Base-by-base conservation (phyloP, 2,329 filamentous ascomycete species). In the Aspergillus quadrilineatus region DNA sequence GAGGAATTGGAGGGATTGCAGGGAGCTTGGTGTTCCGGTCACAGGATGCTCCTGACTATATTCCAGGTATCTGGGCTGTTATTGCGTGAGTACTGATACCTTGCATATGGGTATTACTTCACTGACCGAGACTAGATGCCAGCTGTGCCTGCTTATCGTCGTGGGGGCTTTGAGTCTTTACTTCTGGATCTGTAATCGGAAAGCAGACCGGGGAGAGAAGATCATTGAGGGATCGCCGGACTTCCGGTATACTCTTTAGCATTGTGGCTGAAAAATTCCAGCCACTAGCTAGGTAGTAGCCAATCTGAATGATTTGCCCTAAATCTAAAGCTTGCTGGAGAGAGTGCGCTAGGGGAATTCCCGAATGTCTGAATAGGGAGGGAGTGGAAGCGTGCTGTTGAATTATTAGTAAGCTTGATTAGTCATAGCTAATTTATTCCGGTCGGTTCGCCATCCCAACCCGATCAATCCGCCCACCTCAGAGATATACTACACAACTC, bases 1-100 rank as follows among this genome's bases (percentile, higher is more conserved):
- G 89, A 4, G 89, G 89, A 3, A 78, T 94, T 28, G 90, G 90
- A 30, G 90, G 90, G 26, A 93, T 94, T 60, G 82, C 85, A 1
- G 89, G 89, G 14, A 85, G 84, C 63, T 76, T 90, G 53, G 85
- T 92, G 12, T 94, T 93, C 75, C 81, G 86, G 15, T 56, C 55
- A 1, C 65, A 73, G 59, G 72, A 74, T 62, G 67, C 68, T 28
- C 72, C 72, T 0, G 56, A 48, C 3, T 75, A 75, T 58, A 60
- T 67, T 26, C 72, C 71, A 6, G 70, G 71, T 1, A 68, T 72
- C n/a, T 70, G 62, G 61, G 66, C 68, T 10, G 65, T 66, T 10
- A 70, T 74, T 50, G 57, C 60, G 69, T 71, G 55, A 61, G 69
- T 67, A 4, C 22, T 30, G 3, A 1, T 39, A 4, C 6, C 17